A percentile compares a stretch with the other conserved stretches of the same genome.
Evolutionary conservation across 257 asterid species (phyloP).

Genomic region (Knoxia roxburghii): DNA sequence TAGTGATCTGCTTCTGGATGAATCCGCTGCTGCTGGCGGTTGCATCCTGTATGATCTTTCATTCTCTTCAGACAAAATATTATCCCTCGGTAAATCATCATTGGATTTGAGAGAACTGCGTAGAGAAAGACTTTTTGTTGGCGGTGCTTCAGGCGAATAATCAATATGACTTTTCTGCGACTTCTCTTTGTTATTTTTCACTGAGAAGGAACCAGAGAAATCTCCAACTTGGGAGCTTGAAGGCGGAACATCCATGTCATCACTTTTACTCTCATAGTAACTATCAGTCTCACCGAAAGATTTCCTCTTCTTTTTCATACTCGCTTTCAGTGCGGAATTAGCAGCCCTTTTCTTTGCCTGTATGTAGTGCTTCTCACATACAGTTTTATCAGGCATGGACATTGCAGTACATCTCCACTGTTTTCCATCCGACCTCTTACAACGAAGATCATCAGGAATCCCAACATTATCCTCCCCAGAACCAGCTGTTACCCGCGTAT

Average conservation of each 20-base stretch:
- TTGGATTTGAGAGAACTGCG: slow-evolving; percentile 61
- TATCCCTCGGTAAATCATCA: slow-evolving; percentile 66
- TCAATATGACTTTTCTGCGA: slow-evolving; percentile 34
- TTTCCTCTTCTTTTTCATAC: slow-evolving; percentile 74
- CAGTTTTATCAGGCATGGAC: slow-evolving; percentile 99
- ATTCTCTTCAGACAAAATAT: slow-evolving; percentile 57
- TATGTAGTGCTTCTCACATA: slow-evolving; percentile 96
- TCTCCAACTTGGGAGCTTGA: slow-evolving; percentile 58
- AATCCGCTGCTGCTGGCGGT: slow-evolving; percentile 60
- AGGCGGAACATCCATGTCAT: slow-evolving; percentile 83
- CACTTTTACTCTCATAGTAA: slow-evolving; percentile 89
- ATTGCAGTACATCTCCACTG: slow-evolving; percentile 99
- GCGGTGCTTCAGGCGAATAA: slow-evolving; percentile 74
- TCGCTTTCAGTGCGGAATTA: slow-evolving; percentile 94
- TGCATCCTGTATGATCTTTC: slow-evolving; percentile 58
- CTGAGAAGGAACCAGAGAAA: slow-evolving; percentile 53
- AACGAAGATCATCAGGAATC: slow-evolving; percentile 93
- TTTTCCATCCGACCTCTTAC: slow-evolving; percentile 99
- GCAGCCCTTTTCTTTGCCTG: slow-evolving; percentile 99
- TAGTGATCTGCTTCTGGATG: slow-evolving; percentile 63
- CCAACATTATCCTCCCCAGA: slow-evolving; percentile 76
- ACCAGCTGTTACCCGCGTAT: slow-evolving; percentile 55
- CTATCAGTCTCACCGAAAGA: slow-evolving; percentile 61
- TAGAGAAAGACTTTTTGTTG: slow-evolving; percentile 44
- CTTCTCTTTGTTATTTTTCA: slow-evolving; percentile 67